Evolutionary conservation across 345 rosid species (phyloP).

Genomic region (Acer negundo): DNA sequence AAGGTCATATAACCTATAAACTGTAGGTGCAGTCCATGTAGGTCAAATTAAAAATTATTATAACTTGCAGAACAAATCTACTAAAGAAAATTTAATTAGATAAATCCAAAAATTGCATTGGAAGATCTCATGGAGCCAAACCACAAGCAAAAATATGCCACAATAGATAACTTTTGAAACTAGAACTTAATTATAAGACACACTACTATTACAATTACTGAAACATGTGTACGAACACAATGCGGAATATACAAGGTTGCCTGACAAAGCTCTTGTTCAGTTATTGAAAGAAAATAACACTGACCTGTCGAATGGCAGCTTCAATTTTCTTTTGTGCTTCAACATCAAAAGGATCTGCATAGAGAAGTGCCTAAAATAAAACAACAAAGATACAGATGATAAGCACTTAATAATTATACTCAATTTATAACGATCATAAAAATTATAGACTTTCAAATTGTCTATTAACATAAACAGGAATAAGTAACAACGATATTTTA

Average conservation of each 20-base stretch:
- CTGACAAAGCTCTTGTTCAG: neutral
- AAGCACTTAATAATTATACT: neutral
- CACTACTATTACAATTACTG: neutral
- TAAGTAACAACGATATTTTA: neutral
- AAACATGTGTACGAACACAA: neutral
- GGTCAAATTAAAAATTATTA: neutral
- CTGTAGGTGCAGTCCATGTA: neutral
- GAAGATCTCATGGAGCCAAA: constrained; percentile 2
- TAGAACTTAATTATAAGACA: neutral
- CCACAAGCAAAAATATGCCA: neutral
- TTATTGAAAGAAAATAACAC: constrained; percentile 20
- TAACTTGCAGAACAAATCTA: neutral
- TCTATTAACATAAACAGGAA: constrained; percentile 8
- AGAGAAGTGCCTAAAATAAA: constrained; percentile 65
- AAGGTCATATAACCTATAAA: constrained; percentile 10
- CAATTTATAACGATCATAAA: neutral
- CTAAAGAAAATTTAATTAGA: neutral
- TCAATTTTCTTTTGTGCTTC: constrained; percentile 98
- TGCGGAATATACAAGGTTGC: neutral
- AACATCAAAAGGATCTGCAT: constrained; percentile 97
- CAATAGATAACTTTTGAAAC: neutral
- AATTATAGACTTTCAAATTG: neutral
- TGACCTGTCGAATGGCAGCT: constrained; percentile 96
- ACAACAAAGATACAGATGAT: constrained; percentile 13
- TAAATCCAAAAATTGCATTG: neutral